Base-by-base conservation (phyloP, 306 rosid species). In the Carpinus fangiana region DNA sequence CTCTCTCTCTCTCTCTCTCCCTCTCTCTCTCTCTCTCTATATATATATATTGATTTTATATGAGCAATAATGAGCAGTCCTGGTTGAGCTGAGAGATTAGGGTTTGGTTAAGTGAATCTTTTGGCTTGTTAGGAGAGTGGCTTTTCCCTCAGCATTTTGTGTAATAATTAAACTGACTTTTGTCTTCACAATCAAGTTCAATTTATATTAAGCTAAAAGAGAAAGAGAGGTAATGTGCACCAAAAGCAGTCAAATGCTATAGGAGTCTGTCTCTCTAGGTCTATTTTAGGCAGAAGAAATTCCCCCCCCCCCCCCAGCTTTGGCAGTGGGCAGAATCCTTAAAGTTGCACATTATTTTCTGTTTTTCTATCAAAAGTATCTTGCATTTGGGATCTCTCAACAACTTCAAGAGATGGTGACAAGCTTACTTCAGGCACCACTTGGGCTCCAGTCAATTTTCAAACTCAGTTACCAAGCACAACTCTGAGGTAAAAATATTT, bases 161-260 rank as follows among this genome's bases (percentile, higher is more conserved):
- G 17, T 36, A 34, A 14, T 8, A 62, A 5, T 41, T 41, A 41
- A 41, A 5, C 41, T 20, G 55, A 70, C 74, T 76, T 84, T 73
- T 73, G 31, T 73, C 71, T 74, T 82, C 76, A 84, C 66, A 8
- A 71, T 67, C 62, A 75, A 80, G 16, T 79, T 41, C 57, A 78
- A 54, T 9, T 64, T 46, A 55, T 47, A 11, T 41, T 69, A 48
- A 85, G 34, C 51, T 73, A 79, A 81, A 80, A 84, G 81, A 76
- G 64, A 41, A 5, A 4, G 7, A 70, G 78, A 84, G 78, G 45
- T 88, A 82, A 80, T 81, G 75, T 84, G 12, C 78, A 23, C 70
- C 52, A 55, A 78, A 84, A 83, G 89, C 77, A 83, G 91, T 89
- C 90, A 89, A 91, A 84, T 55, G 78, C 83, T 78, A 82, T 76